A percentile compares a stretch with the other conserved stretches of the same genome.
phyloP scores from a whole-genome alignment of 768 basidiomycete species.

The Collybiopsis confluens region DNA sequence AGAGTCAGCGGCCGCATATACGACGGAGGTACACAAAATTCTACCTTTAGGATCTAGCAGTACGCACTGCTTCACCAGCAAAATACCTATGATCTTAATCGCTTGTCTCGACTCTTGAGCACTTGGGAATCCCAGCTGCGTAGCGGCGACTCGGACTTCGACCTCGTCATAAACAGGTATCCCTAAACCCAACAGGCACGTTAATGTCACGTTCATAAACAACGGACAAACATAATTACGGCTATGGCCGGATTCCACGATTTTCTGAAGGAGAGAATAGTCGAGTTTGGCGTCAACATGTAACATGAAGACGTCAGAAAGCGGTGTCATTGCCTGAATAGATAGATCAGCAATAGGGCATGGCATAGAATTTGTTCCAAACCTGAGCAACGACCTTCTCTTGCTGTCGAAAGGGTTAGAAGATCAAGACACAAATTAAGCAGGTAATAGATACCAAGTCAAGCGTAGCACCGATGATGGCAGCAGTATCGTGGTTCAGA shows the following conservation, averaged over 20 bases:
- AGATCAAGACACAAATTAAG: no score
- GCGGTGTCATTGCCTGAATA: conserved; percentile 74
- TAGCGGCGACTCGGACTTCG: conserved; percentile 37
- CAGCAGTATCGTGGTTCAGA: conserved; percentile 80
- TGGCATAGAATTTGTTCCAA: background rate
- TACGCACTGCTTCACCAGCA: conserved; percentile 88
- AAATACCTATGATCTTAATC: conserved; percentile 79
- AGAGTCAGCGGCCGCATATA: background rate
- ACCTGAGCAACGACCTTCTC: conserved; percentile 78
- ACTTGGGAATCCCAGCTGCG: conserved; percentile 4
- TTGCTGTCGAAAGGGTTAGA: no score
- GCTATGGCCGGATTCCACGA: conserved; percentile 77
- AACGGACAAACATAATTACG: conserved; percentile 25
- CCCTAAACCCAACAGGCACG: background rate
- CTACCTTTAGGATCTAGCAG: conserved; percentile 81
- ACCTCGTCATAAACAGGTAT: conserved; percentile 82
- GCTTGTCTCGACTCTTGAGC: conserved; percentile 31
- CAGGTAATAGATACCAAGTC: no score
- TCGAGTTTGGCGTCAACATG: conserved; percentile 78
- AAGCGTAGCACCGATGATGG: conserved; percentile 86
- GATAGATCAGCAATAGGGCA: background rate
- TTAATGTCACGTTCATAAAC: background rate
- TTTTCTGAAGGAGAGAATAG: conserved; percentile 70
- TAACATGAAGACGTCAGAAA: conserved; percentile 79
- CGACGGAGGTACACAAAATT: background rate